phyloP scores from a whole-genome alignment of 768 basidiomycete genomes.

The Boletus sp. region DNA sequence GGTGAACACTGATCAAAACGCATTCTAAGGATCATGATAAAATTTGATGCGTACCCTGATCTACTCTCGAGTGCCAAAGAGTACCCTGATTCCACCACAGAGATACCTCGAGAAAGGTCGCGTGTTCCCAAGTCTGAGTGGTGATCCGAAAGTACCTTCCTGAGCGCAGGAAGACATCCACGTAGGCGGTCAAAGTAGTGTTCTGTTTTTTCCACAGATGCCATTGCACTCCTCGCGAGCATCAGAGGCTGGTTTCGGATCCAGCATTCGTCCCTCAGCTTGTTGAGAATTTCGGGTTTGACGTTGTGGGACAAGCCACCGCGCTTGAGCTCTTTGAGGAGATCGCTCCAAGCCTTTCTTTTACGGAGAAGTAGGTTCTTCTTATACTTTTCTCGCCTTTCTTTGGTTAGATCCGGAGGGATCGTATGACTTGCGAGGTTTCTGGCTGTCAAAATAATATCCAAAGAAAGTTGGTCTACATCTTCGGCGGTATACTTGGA shows the following conservation, averaged over 20 bases:
- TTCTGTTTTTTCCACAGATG: conserved; percentile 46
- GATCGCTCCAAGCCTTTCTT: conserved; percentile 85
- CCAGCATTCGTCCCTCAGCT: conserved; percentile 55
- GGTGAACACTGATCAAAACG: not conserved
- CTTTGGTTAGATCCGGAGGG: conserved; percentile 40
- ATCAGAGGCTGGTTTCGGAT: conserved; percentile 59
- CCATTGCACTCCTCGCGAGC: conserved; percentile 18
- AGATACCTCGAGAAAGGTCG: conserved; percentile 77
- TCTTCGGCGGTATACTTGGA: conserved; percentile 35
- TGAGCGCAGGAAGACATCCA: conserved; percentile 61
- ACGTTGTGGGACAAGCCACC: conserved; percentile 71
- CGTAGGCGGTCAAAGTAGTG: conserved; percentile 63
- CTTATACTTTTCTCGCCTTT: conserved; percentile 56
- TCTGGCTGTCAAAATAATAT: conserved; percentile 61
- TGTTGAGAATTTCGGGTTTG: conserved; percentile 63
- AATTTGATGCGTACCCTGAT: conserved; percentile 50
- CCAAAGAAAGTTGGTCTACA: conserved; percentile 55
- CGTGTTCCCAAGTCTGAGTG: conserved; percentile 82
- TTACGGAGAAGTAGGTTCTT: conserved; percentile 81
- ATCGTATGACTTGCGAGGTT: conserved; percentile 49
- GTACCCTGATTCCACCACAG: conserved; percentile 77
- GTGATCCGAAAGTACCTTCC: conserved; percentile 61
- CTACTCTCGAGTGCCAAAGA: conserved; percentile 61
- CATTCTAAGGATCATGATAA: not conserved
- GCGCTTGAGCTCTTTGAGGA: conserved; percentile 83